Base-by-base conservation (phyloP, 192 early-diverging fungal species). In the Coemansia sp. region DNA sequence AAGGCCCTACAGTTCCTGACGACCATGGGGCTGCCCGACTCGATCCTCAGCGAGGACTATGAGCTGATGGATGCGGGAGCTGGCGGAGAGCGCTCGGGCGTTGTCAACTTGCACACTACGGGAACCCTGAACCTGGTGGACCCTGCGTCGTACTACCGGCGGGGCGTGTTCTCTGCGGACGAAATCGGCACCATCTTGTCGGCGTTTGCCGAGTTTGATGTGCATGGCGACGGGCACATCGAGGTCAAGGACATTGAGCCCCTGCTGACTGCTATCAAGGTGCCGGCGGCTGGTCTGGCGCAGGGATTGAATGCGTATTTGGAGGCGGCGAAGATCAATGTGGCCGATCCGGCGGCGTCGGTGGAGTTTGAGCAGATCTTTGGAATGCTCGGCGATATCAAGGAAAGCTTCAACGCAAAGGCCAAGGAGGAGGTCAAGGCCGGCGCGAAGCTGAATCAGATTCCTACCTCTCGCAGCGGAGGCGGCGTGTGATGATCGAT, bases 11-110 rank as follows among this genome's bases (percentile, higher is more conserved):
- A 84, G 60, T 98, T 92, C 80, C 83, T 98, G 70, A 85, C 74
- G 3, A 91, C 91, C 21, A 98, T 98, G 96, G 96, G 96, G n/a
- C 86, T 98, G 59, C 87, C 87, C 0, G 78, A 84, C 73, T 73
- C 76, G 7, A 76, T 72, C 20, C 70, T 73, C 20, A 70, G 70
- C 46, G 71, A 75, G 28, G 62, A 45, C 20, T 18, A 53, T 60
- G 43, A 24, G 45, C 70, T 66, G 18, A 31, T 65, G 3, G 67
- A 31, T 21, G 10, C 68, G 3, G 67, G 21, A 18, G 8, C 70
- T 7, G 51, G 65, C 6, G 26, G 26, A 7, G 37, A 20, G n/a
- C 69, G 64, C 26, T 28, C 67, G 43, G 78, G 74, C 6, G 43
- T 55, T 13, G 60, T 71, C 35, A 69, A 67, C 59, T 34, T 66